A percentile compares a stretch with the other conserved stretches of the same genome.
phyloP scores from a whole-genome alignment of 2,329 filamentous ascomycete genomes.

The Botrytis cinerea region DNA sequence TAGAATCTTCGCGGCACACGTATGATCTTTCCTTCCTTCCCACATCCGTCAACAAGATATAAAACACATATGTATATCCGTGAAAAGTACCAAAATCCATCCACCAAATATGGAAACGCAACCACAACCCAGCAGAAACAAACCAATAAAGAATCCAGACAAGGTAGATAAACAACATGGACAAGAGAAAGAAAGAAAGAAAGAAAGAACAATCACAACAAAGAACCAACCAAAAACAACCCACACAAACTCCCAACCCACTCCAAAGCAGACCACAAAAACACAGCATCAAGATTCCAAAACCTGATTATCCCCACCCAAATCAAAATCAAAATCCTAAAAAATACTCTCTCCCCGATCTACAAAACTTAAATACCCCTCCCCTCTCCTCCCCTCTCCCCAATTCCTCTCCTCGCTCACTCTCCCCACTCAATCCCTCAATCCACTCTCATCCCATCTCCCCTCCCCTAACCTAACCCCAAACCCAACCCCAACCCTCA shows the following conservation, averaged over 20 bases:
- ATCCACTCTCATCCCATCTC: no score
- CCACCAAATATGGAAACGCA: no score
- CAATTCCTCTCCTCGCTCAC: no score
- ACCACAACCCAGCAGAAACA: background rate
- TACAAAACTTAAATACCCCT: background rate
- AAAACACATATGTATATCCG: no score
- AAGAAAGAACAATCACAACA: background rate
- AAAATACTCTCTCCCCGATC: background rate
- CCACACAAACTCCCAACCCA: no score
- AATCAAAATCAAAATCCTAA: background rate
- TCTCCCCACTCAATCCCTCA: background rate
- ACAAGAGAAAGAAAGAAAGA: background rate
- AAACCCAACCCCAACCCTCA: background rate
- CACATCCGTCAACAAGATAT: background rate
- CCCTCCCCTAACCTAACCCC: background rate
- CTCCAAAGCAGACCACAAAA: background rate
- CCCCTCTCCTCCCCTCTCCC: background rate
- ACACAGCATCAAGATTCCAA: background rate
- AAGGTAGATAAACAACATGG: no score
- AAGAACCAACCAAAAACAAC: background rate
- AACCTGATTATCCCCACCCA: no score
- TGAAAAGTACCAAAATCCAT: no score
- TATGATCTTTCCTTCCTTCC: no score
- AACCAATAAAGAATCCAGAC: background rate
- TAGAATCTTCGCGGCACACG: no score